A percentile compares a stretch with the other conserved stretches of the same genome.
phyloP scores from a whole-genome alignment of 1,284 basidiomycete species.

The Ceratobasidium sp. region DNA sequence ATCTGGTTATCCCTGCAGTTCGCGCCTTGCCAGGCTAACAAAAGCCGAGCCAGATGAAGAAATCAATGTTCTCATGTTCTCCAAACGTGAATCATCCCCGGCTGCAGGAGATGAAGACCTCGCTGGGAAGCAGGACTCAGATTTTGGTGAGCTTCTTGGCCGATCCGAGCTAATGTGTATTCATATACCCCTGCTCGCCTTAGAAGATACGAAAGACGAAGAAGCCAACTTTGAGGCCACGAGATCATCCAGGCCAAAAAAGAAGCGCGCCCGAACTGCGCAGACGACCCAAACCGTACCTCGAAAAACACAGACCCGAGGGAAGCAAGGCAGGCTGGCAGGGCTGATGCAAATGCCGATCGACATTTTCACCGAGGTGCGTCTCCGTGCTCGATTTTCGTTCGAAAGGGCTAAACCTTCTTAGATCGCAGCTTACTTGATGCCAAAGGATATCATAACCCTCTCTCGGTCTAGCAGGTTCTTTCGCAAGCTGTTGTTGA shows the following conservation, averaged over 20 bases:
- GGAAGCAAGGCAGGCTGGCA: slow-evolving; percentile 41
- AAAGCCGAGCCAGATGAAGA: neutral
- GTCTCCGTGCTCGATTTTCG: neutral
- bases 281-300: neutral
- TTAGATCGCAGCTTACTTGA: slow-evolving; percentile 45
- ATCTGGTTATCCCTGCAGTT: no score
- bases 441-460: slow-evolving; percentile 47
- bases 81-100: neutral
- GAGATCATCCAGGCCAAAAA: neutral
- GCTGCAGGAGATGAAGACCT: no score
- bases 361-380: slow-evolving; percentile 49
- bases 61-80: neutral
- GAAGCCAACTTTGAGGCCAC: slow-evolving; percentile 3
- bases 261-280: neutral
- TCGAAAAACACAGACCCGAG: slow-evolving; percentile 23
- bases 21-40: neutral
- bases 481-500: slow-evolving; percentile 44
- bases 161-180: no score
- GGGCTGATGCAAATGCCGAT: slow-evolving; percentile 47
- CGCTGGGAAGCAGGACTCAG: neutral
- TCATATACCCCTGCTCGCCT: neutral
- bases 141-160: neutral
- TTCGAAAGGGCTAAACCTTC: neutral
- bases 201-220: neutral
- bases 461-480: slow-evolving; percentile 45